Conservation (phyloP, 208 protist genomes). For the Wallacemonas sp. region DNA sequence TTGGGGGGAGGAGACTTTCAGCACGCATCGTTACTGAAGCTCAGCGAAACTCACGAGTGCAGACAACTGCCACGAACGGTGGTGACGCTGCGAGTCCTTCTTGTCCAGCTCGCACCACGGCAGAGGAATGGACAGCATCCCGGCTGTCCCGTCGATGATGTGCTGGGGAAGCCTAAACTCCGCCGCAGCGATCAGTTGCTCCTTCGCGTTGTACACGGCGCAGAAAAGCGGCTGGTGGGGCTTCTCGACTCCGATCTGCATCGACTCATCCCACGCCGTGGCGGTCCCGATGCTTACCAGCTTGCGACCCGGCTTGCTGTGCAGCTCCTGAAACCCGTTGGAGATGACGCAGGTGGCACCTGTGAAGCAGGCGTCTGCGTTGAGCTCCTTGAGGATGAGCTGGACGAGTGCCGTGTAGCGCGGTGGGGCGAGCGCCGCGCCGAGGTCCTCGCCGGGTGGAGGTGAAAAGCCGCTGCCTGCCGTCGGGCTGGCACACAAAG, state of each 20-base stretch:
- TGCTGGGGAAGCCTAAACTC: slow-evolving; percentile 33
- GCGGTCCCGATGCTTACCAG: slow-evolving; percentile 32
- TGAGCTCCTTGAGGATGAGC: slow-evolving; percentile 59
- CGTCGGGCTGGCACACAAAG: background rate
- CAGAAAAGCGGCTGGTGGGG: slow-evolving; percentile 42
- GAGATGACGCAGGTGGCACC: slow-evolving; percentile 59
- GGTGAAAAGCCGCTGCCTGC: slow-evolving; percentile 2
- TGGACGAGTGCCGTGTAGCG: slow-evolving; percentile 52
- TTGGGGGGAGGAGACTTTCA: too few species aligned
- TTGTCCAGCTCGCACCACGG: slow-evolving; percentile 46
- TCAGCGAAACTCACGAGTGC: slow-evolving; percentile 38
- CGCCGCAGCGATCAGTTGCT: slow-evolving; percentile 43
- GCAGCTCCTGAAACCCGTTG: slow-evolving; percentile 76
- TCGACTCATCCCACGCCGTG: slow-evolving; percentile 64
- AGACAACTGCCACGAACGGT: slow-evolving; percentile 37
- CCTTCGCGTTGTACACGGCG: slow-evolving; percentile 45
- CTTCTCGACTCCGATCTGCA: slow-evolving; percentile 61
- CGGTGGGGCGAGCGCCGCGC: slow-evolving; percentile 38
- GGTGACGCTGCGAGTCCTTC: slow-evolving; percentile 18
- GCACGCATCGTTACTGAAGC: slow-evolving; percentile 28
- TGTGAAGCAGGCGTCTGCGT: slow-evolving; percentile 26
- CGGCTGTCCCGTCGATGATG: slow-evolving; percentile 24
- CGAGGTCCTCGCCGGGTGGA: slow-evolving; percentile 3
- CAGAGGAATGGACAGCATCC: slow-evolving; percentile 36
- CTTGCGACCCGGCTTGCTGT: slow-evolving; percentile 36